Base-by-base conservation (phyloP, 495 filamentous ascomycete genomes). In the Aspergillus bertholletiae region DNA sequence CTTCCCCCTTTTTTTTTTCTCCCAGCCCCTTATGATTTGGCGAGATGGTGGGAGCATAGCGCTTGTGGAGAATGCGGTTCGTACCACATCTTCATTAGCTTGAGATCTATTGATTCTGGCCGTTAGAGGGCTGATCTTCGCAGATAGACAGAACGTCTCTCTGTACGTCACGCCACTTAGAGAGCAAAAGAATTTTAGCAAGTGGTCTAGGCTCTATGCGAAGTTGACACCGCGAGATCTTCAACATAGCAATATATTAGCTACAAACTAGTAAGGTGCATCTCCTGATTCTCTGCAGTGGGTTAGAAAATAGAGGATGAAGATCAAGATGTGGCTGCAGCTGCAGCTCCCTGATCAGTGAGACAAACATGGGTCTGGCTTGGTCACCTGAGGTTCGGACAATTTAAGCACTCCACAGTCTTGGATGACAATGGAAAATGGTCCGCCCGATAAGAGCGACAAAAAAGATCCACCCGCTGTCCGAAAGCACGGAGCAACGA, bases 281-380 rank as follows among this genome's bases (percentile, higher is more conserved):
- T 51, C 51, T 41, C 57, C 51, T 65, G 65, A 60, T 64, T 67
- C 61, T 62, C 64, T 63, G 66, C 56, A 46, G 50, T 30, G 26
- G 51, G 24, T 17, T 40, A 46, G 49, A 40, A 17, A n/a, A n/a
- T n/a, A n/a, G n/a, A n/a, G n/a, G n/a, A n/a, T n/a, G 26, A 28
- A 27, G 51, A 62, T 56, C 60, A 56, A 63, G 66, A 71, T 71
- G 64, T 70, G 68, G 68, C 66, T 62, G 68, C 60, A 68, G 66
- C 60, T 54, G 34, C 55, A 51, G 51, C 46, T 27, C 52, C 53
- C 48, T 59, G 51, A 45, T 27, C 45, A 50, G 51, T 65, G 56
- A 51, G 55, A 59, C 60, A 51, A 51, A 50, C 54, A 54, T 55
- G 40, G 53, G 54, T 51, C 53, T 51, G 56, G 51, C 46, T 50